These are phyloP conservation scores for Odonthalia washingtoniensis DNA, from an alignment of 31 red algal species.

Conservation along the genomic window DNA sequence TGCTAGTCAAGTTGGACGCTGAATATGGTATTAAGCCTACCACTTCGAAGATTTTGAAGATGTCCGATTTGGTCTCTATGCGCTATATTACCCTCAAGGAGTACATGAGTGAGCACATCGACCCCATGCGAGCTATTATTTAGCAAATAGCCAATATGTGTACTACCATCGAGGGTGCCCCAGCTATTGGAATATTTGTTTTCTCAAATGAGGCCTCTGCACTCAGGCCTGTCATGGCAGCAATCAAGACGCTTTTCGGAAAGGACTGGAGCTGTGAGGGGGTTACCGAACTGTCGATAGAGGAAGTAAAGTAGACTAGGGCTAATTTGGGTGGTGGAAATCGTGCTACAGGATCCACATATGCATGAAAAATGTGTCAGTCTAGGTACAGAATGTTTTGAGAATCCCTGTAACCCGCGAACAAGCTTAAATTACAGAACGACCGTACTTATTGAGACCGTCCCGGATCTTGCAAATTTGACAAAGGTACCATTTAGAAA, in stretches of 20 bases:
- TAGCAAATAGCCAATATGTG: slow-evolving; percentile 16
- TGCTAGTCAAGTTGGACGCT: slow-evolving; percentile 1
- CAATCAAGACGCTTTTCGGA: slow-evolving; percentile 42
- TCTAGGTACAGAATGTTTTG: background rate
- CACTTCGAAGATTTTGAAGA: slow-evolving; percentile 40
- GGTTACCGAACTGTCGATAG: slow-evolving; percentile 17
- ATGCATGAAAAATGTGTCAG: slow-evolving; percentile 1
- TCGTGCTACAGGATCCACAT: no score
- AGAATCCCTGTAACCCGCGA: no score
- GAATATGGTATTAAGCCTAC: slow-evolving; percentile 25
- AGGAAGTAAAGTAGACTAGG: slow-evolving; percentile 26
- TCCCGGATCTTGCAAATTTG: no score
- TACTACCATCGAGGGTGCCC: slow-evolving; percentile 14
- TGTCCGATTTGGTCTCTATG: slow-evolving; percentile 35
- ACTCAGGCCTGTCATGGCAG: slow-evolving; percentile 31
- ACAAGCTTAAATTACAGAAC: no score
- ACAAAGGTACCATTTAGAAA: no score
- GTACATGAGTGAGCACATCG: slow-evolving; percentile 37
- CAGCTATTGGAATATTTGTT: slow-evolving; percentile 18
- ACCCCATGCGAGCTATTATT: slow-evolving; percentile 30
- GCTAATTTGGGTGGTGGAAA: no score
- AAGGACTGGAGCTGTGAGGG: slow-evolving; percentile 30
- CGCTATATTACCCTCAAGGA: slow-evolving; percentile 2
- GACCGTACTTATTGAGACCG: no score
- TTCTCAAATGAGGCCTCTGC: slow-evolving; percentile 25